Conservation (phyloP, 768 basidiomycete genomes). For the Tylopilus intermedius region DNA sequence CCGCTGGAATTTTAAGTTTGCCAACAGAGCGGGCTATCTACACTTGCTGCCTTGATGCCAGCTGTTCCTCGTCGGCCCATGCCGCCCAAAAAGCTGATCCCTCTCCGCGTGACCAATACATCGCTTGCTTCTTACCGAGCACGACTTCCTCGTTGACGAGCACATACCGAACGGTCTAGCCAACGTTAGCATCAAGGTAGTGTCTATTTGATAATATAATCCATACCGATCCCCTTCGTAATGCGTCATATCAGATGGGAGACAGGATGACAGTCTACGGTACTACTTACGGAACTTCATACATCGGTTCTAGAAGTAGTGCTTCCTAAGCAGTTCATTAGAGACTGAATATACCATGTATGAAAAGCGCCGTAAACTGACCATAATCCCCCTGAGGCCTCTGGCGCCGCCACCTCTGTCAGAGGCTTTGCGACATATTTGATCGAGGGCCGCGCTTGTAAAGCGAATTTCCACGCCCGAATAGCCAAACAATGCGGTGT, state of each 20-base stretch:
- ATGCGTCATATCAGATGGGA: constrained; percentile 1
- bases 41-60: constrained; percentile 11
- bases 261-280: constrained; percentile 1
- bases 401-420: constrained; percentile 87
- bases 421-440: constrained; percentile 73
- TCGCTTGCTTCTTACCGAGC: constrained; percentile 53
- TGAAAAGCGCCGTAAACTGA: constrained; percentile 25
- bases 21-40: constrained; percentile 6
- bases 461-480: constrained; percentile 86
- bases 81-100: constrained; percentile 68
- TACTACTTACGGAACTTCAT: constrained; percentile 83
- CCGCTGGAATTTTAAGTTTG: not conserved
- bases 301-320: constrained; percentile 86
- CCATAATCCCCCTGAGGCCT: constrained; percentile 87
- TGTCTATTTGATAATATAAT: not conserved
- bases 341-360: not conserved
- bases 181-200: constrained; percentile 7
- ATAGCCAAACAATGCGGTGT: constrained; percentile 75
- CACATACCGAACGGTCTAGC: constrained; percentile 73
- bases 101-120: constrained; percentile 73
- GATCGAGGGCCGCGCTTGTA: constrained; percentile 72
- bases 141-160: constrained; percentile 73
- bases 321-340: constrained; percentile 44
- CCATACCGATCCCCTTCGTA: constrained; percentile 60
- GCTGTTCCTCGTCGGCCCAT: constrained; percentile 65